Evolutionary conservation across 345 rosid genomes (phyloP), one percentile per base, ranked within the genome.

Genomic region (Draba incana): DNA sequence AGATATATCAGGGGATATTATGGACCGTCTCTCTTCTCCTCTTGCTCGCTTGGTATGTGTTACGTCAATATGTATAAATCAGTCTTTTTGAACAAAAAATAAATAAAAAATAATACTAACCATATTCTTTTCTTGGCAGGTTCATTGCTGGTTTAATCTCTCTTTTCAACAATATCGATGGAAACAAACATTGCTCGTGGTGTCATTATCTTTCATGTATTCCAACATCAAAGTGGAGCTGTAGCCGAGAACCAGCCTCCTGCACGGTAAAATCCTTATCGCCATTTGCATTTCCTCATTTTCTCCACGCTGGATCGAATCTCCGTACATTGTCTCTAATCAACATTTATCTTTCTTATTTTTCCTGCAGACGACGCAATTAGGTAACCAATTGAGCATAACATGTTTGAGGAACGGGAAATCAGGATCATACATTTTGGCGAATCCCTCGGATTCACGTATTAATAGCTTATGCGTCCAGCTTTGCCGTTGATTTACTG

Each of bases 111-210:
- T 4, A 9, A 37, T 9, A 47, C 46, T 3, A 15, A 46, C 23
- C 12, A 11, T n/a, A 3, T 6, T 45, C 35, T 44, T 61, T 51
- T 14, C 55, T 11, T 57, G 71, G 58, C 80, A 92, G 98, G 72
- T 83, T 86, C 54, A 77, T 88, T 3, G 62, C 67, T 5, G 90
- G 88, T 35, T 52, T 88, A 76, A 70, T 88, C 48, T 33, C 82
- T 74, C 86, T 92, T 14, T 89, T 92, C 54, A 91, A 88, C 9
- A 92, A 96, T 72, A 84, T 85, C 0, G 82, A 92, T 80, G 98
- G 95, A 52, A 90, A 92, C 74, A 82, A 92, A 42, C 96, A 86
- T 68, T 90, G 98, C 75, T 92, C 97, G 2, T 92, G 98, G 98
- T 92, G 98, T 68, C 97, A 90, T 74, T 92, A 90, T 56, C 79